These are phyloP conservation scores for Trichosporon sp. DNA, from an alignment of 1,284 basidiomycete genomes.

Conservation along the genomic window DNA sequence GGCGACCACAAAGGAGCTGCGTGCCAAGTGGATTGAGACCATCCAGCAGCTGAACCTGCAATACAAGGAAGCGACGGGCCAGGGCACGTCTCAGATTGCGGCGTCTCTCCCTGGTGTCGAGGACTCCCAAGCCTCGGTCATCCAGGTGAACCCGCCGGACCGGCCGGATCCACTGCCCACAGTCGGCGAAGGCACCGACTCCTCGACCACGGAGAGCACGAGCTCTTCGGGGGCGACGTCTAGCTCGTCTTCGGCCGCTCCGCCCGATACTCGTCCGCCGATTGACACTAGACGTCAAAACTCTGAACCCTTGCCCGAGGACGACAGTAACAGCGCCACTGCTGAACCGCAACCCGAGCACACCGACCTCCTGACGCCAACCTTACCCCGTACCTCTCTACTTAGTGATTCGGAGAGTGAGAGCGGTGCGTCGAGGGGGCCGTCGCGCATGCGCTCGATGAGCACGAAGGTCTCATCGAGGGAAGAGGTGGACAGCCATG, in stretches of 20 bases:
- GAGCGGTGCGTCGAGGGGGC: not conserved
- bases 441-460: not conserved
- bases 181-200: not conserved
- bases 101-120: not conserved
- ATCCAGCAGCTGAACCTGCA: slow-evolving; percentile 32
- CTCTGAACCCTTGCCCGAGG: not conserved
- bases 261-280: not conserved
- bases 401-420: not conserved
- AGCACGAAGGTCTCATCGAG: slow-evolving; percentile 1
- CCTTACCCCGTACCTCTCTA: not conserved
- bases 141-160: not conserved
- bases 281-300: no score
- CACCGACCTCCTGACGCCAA: no score
- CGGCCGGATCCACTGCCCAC: not conserved
- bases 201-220: not conserved
- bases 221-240: not conserved
- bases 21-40: slow-evolving; percentile 27
- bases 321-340: not conserved
- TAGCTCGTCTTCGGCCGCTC: not conserved
- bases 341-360: no score
- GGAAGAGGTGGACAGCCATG: not conserved
- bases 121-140: slow-evolving; percentile 19
- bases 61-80: slow-evolving; percentile 10
- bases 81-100: not conserved
- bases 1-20: slow-evolving; percentile 28